Evolutionary conservation across 352 stramenopile genomes (phyloP).

Genomic region (Peronospora farinosa): DNA sequence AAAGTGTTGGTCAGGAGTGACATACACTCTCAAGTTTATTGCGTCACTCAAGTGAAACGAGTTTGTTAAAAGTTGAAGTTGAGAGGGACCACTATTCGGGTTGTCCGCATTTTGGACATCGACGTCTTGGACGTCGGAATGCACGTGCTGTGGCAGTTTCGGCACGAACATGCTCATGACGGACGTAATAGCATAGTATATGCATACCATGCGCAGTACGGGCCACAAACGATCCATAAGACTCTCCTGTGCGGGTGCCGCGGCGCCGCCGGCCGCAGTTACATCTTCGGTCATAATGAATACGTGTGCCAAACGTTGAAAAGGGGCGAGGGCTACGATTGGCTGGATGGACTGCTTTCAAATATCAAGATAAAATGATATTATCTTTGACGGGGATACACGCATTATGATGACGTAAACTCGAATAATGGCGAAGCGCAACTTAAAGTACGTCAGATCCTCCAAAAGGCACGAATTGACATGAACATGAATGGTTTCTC

Average conservation of each 20-base stretch:
- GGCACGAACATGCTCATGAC: constrained; percentile 38
- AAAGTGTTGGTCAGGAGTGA: constrained; percentile 42
- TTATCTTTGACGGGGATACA: no score
- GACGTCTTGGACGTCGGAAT: constrained; percentile 5
- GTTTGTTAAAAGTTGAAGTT: constrained; percentile 37
- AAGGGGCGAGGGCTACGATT: constrained; percentile 3
- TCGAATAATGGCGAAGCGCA: constrained; percentile 14
- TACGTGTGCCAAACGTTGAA: not conserved
- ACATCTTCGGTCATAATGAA: constrained; percentile 13
- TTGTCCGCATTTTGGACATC: constrained; percentile 19
- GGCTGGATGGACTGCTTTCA: constrained; percentile 1
- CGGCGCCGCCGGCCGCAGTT: constrained; percentile 5
- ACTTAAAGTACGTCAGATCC: no score
- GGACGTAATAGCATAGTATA: constrained; percentile 78
- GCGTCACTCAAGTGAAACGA: constrained; percentile 47
- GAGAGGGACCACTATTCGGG: constrained; percentile 10
- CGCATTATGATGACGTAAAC: constrained; percentile 7
- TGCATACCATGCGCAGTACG: constrained; percentile 63
- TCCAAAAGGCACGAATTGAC: not conserved
- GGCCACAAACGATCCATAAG: constrained; percentile 58
- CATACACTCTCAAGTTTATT: constrained; percentile 62
- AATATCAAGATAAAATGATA: not conserved
- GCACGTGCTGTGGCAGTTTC: constrained; percentile 4
- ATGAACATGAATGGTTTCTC: constrained; percentile 19
- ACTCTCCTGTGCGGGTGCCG: constrained; percentile 28